These are phyloP conservation scores for Plectranthus barbatus DNA, from an alignment of 257 asterid species.

Conservation along the genomic window DNA sequence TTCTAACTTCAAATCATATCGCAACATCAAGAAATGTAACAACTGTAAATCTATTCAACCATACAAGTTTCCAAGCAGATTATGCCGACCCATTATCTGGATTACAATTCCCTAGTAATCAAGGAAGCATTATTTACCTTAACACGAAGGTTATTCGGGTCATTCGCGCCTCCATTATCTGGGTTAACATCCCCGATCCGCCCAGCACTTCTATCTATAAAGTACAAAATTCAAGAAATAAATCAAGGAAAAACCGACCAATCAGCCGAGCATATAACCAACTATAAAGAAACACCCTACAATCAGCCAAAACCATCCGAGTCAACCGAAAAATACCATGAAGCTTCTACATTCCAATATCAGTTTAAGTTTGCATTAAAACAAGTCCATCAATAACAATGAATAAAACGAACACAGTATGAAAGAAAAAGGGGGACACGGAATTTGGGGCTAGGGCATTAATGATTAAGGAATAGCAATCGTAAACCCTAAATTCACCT, in stretches of 20 bases:
- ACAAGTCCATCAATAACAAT: neutral
- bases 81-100: too few species aligned
- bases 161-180: constrained; percentile 29
- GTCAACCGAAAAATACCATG: neutral
- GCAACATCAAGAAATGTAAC: neutral
- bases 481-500: constrained; percentile 44
- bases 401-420: neutral
- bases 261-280: neutral
- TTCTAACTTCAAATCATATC: neutral
- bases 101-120: neutral
- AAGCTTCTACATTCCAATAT: neutral
- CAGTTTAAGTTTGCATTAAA: neutral
- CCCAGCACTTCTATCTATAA: constrained; percentile 30
- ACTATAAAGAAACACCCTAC: neutral
- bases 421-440: neutral
- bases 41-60: neutral
- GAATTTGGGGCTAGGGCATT: neutral
- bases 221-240: neutral
- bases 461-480: neutral
- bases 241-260: neutral
- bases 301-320: neutral
- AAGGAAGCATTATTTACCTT: constrained; percentile 21
- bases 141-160: constrained; percentile 35
- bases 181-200: constrained; percentile 25
- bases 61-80: neutral